Evolutionary conservation across 352 stramenopile species (phyloP), one percentile per base, ranked within the genome.

Genomic region (Aphanomyces stellatus): DNA sequence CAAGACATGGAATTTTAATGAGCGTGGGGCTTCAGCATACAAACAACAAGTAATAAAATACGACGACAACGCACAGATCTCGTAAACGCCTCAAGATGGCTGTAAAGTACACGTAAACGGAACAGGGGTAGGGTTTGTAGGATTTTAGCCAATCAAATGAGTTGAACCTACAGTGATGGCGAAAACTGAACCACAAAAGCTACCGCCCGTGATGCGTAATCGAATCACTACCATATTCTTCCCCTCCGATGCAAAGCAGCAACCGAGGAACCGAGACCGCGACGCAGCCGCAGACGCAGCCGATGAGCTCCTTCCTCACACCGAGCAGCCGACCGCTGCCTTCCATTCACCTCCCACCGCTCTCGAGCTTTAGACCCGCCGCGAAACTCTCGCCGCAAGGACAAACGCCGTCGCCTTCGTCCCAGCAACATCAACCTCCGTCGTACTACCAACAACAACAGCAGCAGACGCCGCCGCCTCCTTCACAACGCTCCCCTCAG

Each of bases 21-120:
- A 46, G n/a, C 11, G n/a, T 46, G 13, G 13, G 30, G 33, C 30
- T 35, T 4, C 8, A 34, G 25, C 30, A 37, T 57, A 57, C 49
- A 57, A 57, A 57, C 33, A 15, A 15, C 49, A 57, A 37, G 19
- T 57, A 30, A 57, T 57, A 57, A 33, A 57, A 57, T 34, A 19
- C 7, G 33, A 57, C 1, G 30, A 15, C 13, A n/a, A 30, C 7
- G 1, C 30, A n/a, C 30, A 7, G 49, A 15, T 34, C 33, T 57
- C 49, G 49, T 57, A 57, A 57, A 57, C 49, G 22, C 37, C 19
- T 17, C 30, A n/a, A 57, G 17, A 22, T 34, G 13, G 5, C 33
- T 13, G 13, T 22, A 57, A 57, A 22, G 2, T 57, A 57, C 19
- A 57, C 49, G 49, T 57, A 57, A 57, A 57, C 49, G 49, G 49